phyloP scores from a whole-genome alignment of 78 protist species.

The Polysphondylium violaceum region DNA sequence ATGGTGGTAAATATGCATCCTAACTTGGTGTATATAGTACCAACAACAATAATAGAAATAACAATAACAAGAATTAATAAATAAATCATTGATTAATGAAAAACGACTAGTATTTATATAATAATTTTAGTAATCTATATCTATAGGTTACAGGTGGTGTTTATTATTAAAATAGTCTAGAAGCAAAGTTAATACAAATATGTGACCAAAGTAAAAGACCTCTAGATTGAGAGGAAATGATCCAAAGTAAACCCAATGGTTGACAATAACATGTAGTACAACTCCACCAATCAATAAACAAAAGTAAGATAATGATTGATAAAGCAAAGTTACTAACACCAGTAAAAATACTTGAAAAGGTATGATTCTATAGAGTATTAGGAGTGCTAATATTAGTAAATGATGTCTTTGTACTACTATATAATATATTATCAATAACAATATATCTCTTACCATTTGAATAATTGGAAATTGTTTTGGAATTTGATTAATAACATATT shows the following conservation, averaged over 20 bases:
- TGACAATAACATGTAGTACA: conserved; percentile 24
- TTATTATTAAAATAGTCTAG: conserved; percentile 14
- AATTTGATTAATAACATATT: conserved; percentile 5
- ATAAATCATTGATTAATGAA: neutral
- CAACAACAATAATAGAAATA: too few species aligned
- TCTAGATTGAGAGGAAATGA: conserved; percentile 36
- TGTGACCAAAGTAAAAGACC: conserved; percentile 58
- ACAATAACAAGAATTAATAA: too few species aligned
- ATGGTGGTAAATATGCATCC: conserved; percentile 73
- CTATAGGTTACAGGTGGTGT: neutral
- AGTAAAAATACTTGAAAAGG: neutral
- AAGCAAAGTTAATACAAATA: conserved; percentile 32
- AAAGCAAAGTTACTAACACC: neutral
- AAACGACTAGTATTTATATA: neutral
- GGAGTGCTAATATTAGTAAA: neutral
- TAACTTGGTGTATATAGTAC: too few species aligned
- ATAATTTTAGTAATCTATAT: neutral
- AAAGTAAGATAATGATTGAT: neutral
- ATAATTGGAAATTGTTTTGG: conserved; percentile 22
- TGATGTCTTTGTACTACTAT: neutral
- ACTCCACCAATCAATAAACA: conserved; percentile 55
- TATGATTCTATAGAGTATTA: neutral
- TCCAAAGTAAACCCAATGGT: conserved; percentile 22
- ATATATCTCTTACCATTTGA: conserved; percentile 16
- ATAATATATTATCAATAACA: neutral